Evolutionary conservation across 2,329 filamentous ascomycete species (phyloP), one percentile per base, ranked within the genome.

Genomic region (Fusarium siculi): DNA sequence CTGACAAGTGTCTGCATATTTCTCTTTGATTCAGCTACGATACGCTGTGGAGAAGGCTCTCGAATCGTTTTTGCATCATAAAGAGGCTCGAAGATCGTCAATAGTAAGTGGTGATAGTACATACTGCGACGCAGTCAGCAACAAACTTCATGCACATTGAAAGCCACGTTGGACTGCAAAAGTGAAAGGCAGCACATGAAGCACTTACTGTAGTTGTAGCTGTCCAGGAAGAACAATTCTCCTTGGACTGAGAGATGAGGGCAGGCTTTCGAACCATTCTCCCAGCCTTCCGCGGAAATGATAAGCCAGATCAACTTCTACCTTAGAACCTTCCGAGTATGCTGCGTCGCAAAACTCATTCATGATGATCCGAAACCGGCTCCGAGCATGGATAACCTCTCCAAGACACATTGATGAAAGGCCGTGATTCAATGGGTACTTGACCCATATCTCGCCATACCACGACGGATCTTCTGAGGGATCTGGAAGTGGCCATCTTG

Each of bases 361-460:
- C 75, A 84, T 79, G 39, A 83, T 81, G 1, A 80, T 52, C 2
- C 80, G 74, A 4, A 84, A 80, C 2, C 68, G 57, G 2, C 67
- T 77, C 23, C 74, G 72, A 1, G 79, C 79, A 34, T 64, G 70
- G 47, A 84, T 78, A 7, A 80, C 63, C 2, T 79, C 66, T 2
- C 79, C 78, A 55, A 81, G 77, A 21, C 74, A 56, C 2, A 72
- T 73, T 1, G 79, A 70, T 11, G 74, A 72, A 3, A 78, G 72
- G 2, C 66, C 66, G 0, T 70, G 50, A 15, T 68, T 73, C 10
- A 75, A 37, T 1, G 82, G 82, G 59, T 84, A 85, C 25, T 75
- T 80, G 1, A 84, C 63, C 76, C 77, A 80, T 5, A 82, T 71
- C 49, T 85, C 82, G 9, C 82, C 81, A 36, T 82, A 84, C 76